phyloP scores from a whole-genome alignment of 2,329 filamentous ascomycete species.

The Gaeumannomyces tritici region DNA sequence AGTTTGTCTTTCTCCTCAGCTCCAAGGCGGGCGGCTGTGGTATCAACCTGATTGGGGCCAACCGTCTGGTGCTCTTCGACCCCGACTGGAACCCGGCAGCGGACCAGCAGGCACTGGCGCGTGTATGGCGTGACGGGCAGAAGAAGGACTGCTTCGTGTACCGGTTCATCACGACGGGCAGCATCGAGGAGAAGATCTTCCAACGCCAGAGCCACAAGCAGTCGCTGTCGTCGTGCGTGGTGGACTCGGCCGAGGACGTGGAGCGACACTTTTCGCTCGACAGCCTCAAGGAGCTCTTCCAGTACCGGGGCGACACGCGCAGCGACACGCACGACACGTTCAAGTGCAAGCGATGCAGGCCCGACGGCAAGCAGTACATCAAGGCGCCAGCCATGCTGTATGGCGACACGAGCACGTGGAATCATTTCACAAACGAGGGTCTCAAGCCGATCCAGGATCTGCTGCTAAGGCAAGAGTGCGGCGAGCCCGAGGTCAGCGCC shows the following conservation, averaged over 20 bases:
- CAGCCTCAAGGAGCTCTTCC: constrained; percentile 84
- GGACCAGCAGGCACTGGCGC: constrained; percentile 91
- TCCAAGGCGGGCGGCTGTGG: constrained; percentile 96
- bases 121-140: constrained; percentile 97
- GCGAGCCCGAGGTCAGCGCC: constrained; percentile 73
- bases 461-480: constrained; percentile 75
- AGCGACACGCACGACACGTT: constrained; percentile 98
- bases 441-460: constrained; percentile 83
- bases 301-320: constrained; percentile 74
- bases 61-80: constrained; percentile 90
- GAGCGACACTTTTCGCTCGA: constrained; percentile 94
- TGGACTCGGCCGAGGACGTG: constrained; percentile 93
- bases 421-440: constrained; percentile 81
- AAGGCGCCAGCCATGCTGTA: constrained; percentile 95
- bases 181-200: constrained; percentile 97
- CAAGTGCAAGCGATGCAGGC: constrained; percentile 91
- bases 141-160: constrained; percentile 99
- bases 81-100: constrained; percentile 97
- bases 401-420: constrained; percentile 98
- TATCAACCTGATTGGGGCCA: constrained; percentile 89
- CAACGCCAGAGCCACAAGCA: constrained; percentile 98
- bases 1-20: constrained; percentile 93
- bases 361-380: constrained; percentile 76
- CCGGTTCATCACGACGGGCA: constrained; percentile 93
- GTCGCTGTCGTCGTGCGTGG: constrained; percentile 88